phyloP scores from a whole-genome alignment of 73 alveolate species.

The Stentor coeruleus region DNA sequence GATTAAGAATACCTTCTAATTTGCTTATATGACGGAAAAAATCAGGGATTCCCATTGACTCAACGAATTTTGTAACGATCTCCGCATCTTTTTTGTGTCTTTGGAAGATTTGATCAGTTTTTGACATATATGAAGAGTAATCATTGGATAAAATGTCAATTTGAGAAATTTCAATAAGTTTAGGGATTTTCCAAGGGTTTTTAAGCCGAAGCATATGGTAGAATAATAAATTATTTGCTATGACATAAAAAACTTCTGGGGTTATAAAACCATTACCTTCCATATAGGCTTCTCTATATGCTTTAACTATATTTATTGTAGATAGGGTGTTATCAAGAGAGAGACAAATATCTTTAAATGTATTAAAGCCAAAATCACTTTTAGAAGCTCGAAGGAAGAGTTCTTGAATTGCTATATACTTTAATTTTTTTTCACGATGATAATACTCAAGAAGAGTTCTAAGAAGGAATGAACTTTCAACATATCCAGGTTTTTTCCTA shows the following conservation, averaged over 20 bases:
- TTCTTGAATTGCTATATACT: constrained; percentile 22
- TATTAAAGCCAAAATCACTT: background rate
- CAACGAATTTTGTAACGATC: background rate
- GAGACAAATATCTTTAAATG: background rate
- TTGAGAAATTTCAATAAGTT: background rate
- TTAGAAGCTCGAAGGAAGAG: constrained; percentile 13
- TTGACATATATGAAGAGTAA: background rate
- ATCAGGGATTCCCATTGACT: constrained; percentile 6
- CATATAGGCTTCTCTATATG: background rate
- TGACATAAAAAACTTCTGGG: background rate
- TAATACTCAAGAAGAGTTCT: constrained; percentile 46
- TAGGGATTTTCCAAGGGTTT: background rate
- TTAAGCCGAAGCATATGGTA: background rate
- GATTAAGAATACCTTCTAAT: constrained; percentile 2
- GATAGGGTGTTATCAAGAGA: background rate
- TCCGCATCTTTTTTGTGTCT: background rate
- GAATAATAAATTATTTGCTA: background rate
- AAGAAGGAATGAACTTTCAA: constrained; percentile 43
- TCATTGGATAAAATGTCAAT: background rate
- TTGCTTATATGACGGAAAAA: background rate
- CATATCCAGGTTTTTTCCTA: background rate
- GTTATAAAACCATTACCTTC: constrained; percentile 4
- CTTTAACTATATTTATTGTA: background rate
- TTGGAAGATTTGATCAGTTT: background rate
- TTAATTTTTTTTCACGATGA: constrained; percentile 33